Percentiles rank a stretch among this genome's conserved stretches.
Conservation (phyloP, 164 flowering plant species). For the Annona cherimola region DNA sequence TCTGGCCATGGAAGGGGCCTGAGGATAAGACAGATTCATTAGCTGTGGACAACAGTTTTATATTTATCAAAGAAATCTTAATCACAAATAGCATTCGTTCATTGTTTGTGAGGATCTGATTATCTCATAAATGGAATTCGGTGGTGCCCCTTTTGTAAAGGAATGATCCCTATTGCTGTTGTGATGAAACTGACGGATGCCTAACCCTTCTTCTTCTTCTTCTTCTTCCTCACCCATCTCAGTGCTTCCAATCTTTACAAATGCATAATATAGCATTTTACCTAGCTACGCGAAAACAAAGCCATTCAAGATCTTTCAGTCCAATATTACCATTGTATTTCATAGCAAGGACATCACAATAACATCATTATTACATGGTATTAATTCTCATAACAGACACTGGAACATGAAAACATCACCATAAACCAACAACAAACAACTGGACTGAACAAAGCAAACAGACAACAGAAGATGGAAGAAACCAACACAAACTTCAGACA, state of each 20-base stretch:
- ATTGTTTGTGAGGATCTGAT: not conserved
- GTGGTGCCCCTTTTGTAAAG: not conserved
- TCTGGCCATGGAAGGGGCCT: not conserved
- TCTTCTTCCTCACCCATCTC: not conserved
- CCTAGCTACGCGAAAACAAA: not conserved
- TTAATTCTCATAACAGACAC: not conserved
- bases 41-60: not conserved
- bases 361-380: not conserved
- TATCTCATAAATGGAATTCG: not conserved
- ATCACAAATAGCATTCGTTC: no score
- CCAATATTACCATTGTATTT: not conserved
- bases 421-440: not conserved
- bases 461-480: not conserved
- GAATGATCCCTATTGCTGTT: not conserved
- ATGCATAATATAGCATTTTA: not conserved
- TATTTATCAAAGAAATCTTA: not conserved
- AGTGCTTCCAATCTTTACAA: not conserved
- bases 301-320: not conserved
- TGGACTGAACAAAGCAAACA: not conserved
- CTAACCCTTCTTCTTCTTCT: not conserved
- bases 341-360: not conserved
- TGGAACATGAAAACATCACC: not conserved
- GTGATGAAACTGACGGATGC: not conserved
- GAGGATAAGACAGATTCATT: not conserved
- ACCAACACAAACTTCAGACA: not conserved